Conservation (phyloP, 345 rosid species). For the Cardamine resedifolia region DNA sequence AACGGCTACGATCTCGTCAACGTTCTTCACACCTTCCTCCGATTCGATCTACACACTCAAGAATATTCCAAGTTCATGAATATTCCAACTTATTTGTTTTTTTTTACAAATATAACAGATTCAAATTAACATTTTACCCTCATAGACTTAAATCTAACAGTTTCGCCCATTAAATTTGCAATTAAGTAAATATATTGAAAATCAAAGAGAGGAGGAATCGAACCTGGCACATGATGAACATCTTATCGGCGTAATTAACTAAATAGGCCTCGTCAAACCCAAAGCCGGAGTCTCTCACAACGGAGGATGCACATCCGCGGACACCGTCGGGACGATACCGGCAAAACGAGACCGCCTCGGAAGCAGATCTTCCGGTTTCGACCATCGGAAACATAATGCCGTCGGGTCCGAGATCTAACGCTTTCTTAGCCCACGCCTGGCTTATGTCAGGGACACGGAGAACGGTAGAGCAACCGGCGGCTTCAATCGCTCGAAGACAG, state of each 20-base stretch:
- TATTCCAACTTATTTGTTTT: not conserved
- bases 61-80: not conserved
- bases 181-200: not conserved
- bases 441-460: slow-evolving; percentile 71
- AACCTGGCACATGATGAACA: slow-evolving; percentile 82
- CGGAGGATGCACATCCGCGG: slow-evolving; percentile 70
- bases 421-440: slow-evolving; percentile 71
- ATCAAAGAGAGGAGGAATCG: not conserved
- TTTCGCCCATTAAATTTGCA: not conserved
- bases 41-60: slow-evolving; percentile 46
- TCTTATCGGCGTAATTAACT: slow-evolving; percentile 48
- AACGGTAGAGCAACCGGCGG: slow-evolving; percentile 56
- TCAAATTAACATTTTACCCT: not conserved
- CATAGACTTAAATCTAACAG: not conserved
- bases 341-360: slow-evolving; percentile 69
- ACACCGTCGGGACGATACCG: slow-evolving; percentile 61
- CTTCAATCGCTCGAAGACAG: slow-evolving; percentile 62
- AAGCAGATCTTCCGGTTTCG: slow-evolving; percentile 50
- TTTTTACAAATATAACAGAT: not conserved
- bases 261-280: slow-evolving; percentile 66
- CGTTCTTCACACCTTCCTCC: slow-evolving; percentile 56
- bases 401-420: too few relatives aligned
- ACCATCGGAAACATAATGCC: too few relatives aligned
- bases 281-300: slow-evolving; percentile 64
- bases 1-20: slow-evolving; percentile 61